Conservation (phyloP, 176 grass and related monocot genomes). For the Alloteropsis semialata region DNA sequence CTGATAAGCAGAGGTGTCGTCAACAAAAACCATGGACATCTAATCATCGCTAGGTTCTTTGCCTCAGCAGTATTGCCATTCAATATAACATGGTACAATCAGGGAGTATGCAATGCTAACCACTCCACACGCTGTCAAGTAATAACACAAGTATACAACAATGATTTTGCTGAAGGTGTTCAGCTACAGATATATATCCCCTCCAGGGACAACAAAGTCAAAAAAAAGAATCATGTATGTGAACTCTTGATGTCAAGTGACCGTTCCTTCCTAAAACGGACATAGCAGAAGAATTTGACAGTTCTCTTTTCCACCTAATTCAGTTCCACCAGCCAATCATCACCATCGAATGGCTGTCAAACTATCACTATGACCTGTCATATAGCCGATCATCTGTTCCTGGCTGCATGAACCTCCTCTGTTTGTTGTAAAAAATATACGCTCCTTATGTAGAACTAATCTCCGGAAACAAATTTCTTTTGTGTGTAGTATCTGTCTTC, state of each 20-base stretch:
- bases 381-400: slow-evolving; percentile 25
- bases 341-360: slow-evolving; percentile 19
- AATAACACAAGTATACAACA: slow-evolving; percentile 57
- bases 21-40: not conserved
- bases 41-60: not conserved
- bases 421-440: slow-evolving; percentile 34
- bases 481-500: slow-evolving; percentile 82
- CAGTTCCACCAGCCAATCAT: slow-evolving; percentile 20
- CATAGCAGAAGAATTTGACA: slow-evolving; percentile 26
- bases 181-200: slow-evolving; percentile 43
- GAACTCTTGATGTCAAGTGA: slow-evolving; percentile 33
- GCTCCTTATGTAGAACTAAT: slow-evolving; percentile 41
- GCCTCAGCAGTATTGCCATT: slow-evolving; percentile 3
- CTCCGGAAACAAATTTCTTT: slow-evolving; percentile 81
- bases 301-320: not conserved
- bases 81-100: slow-evolving; percentile 28
- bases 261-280: slow-evolving; percentile 23
- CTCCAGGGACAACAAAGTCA: slow-evolving; percentile 31
- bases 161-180: slow-evolving; percentile 23
- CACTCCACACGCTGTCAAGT: slow-evolving; percentile 30
- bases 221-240: slow-evolving; percentile 56
- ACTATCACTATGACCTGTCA: slow-evolving; percentile 36
- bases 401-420: slow-evolving; percentile 8
- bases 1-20: not conserved
- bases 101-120: slow-evolving; percentile 34